These are phyloP conservation scores for Coprinellus micaceus DNA, from an alignment of 768 basidiomycete genomes.

Conservation along the genomic window DNA sequence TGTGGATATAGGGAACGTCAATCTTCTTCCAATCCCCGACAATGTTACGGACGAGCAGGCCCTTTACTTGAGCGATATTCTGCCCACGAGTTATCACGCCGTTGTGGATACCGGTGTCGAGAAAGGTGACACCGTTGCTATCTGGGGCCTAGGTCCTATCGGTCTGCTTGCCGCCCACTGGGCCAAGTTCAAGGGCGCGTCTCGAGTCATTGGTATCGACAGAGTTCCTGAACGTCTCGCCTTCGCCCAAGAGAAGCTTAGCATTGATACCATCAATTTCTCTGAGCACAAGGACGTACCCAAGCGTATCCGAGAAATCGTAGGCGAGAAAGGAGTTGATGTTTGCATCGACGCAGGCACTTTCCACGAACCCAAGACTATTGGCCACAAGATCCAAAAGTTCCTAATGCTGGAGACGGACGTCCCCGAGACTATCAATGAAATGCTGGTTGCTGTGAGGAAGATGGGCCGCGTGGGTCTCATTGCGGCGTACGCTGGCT, in stretches of 20 bases:
- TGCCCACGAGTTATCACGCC: constrained; percentile 71
- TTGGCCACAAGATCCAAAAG: constrained; percentile 66
- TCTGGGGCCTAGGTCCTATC: constrained; percentile 72
- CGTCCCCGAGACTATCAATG: constrained; percentile 56
- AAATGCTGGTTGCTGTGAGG: constrained; percentile 43
- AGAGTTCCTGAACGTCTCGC: constrained; percentile 42
- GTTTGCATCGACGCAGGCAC: constrained; percentile 57
- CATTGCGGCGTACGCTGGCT: constrained; percentile 67
- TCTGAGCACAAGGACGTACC: constrained; percentile 45
- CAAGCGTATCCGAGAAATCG: constrained; percentile 54
- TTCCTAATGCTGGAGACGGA: constrained; percentile 74
- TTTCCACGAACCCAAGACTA: constrained; percentile 68
- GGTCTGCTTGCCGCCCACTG: constrained; percentile 60
- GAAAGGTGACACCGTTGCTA: constrained; percentile 64
- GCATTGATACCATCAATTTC: constrained; percentile 60
- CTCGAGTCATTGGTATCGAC: constrained; percentile 71
- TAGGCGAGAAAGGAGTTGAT: constrained; percentile 58
- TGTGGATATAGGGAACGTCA: constrained; percentile 49
- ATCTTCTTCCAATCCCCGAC: constrained; percentile 67
- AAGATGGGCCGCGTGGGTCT: constrained; percentile 62
- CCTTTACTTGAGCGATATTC: constrained; percentile 55
- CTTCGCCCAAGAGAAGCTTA: constrained; percentile 44
- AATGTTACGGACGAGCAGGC: constrained; percentile 59
- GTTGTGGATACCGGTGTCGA: constrained; percentile 74
- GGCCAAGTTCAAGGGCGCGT: constrained; percentile 64